Evolutionary conservation across 2,329 filamentous ascomycete genomes (phyloP), one percentile per base, ranked within the genome.

Genomic region (Curvularia lunata): DNA sequence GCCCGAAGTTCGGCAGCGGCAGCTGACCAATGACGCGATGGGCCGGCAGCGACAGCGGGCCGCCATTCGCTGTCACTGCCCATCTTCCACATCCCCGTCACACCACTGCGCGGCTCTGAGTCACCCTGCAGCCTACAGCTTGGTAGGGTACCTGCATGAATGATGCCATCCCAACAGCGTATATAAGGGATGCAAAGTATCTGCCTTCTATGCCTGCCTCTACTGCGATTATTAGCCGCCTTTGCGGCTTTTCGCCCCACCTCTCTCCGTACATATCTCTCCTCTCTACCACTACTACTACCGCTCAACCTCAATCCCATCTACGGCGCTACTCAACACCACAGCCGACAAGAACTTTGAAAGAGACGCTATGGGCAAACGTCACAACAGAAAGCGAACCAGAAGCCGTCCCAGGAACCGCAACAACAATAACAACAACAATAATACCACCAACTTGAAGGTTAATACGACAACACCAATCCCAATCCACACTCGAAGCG

Each of bases 311-410:
- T 21, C 46, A 48, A 25, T 13, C 28, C 23, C 40, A 32, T 19
- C 56, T 34, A 42, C 42, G 23, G 28, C 48, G 16, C 10, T 18
- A 23, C 45, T 38, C 25, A 25, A 21, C 41, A 23, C n/a, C n/a
- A 41, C 21, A 13, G 9, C 46, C 50, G 16, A 27, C 28, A 43
- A 45, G 40, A 37, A 37, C 21, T 32, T 60, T 47, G 47, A 48
- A 48, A 41, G 42, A 55, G 49, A 53, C 42, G 45, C 50, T 38
- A 79, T 80, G 78, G 76, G 76, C 61, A 76, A 79, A 63, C 72
- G 77, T 62, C 78, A 79, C 68, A 80, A 80, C 67, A 71, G 78
- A 60, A 79, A 77, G 61, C 76, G 78, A 52, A 80, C 76, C 19
- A 72, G 78, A 59, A 78, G 75, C 64, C 75, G 78, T 34, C 77